phyloP scores from a whole-genome alignment of 169 alveolate species.

The Amoebophrya sp. region DNA sequence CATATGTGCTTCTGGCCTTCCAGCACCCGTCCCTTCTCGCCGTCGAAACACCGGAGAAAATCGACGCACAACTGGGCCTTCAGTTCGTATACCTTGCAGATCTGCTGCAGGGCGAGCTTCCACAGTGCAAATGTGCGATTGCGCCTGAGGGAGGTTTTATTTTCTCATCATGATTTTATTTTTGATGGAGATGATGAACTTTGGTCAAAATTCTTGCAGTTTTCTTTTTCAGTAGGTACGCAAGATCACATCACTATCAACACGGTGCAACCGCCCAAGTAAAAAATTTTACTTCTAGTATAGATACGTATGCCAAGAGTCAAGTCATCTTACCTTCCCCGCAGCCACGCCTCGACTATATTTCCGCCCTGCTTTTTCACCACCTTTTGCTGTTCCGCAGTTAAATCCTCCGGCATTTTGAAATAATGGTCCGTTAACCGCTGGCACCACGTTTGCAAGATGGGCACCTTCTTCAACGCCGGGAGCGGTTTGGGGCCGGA shows the following conservation, averaged over 20 bases:
- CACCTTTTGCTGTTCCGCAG: no score
- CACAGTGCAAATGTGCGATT: background rate
- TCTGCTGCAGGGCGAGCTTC: background rate
- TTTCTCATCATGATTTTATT: no score
- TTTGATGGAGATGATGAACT: no score
- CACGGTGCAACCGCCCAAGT: no score
- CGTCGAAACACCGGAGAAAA: background rate
- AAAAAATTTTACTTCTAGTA: no score
- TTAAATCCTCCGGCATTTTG: background rate
- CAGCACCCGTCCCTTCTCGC: background rate
- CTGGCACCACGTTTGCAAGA: background rate
- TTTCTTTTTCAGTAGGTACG: no score
- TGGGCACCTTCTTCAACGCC: background rate
- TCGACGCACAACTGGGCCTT: background rate
- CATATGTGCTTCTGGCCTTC: background rate
- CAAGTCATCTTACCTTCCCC: background rate
- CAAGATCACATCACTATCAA: no score
- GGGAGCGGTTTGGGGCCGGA: background rate
- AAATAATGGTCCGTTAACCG: background rate
- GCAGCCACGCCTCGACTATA: background rate
- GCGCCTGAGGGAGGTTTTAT: no score
- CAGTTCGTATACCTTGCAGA: background rate
- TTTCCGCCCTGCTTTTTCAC: background rate
- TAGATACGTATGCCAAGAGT: no score
- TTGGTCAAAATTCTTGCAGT: no score